Percentiles rank a stretch among this genome's conserved stretches.
Conservation (phyloP, 306 rosid species). For the Rubus parviflorus region DNA sequence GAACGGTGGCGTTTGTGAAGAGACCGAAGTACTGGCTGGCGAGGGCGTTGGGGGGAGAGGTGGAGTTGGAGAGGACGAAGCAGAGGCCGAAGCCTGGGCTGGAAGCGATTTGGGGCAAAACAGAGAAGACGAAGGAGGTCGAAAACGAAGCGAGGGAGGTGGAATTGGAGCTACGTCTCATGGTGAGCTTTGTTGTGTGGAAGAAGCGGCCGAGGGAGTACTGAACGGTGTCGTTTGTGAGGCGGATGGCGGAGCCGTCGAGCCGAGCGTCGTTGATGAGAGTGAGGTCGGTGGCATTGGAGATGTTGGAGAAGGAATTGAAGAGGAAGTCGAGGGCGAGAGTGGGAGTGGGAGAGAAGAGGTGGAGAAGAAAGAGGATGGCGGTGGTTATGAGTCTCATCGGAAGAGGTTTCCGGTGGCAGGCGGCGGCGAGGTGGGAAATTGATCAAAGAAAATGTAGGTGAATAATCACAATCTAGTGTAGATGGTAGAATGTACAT, state of each 20-base stretch:
- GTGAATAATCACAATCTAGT: background rate
- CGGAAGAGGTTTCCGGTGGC: conserved; percentile 1
- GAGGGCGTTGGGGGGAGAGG: conserved; percentile 68
- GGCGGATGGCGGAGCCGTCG: conserved; percentile 57
- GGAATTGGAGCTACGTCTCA: conserved; percentile 33
- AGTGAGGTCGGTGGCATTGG: conserved; percentile 48
- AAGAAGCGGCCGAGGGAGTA: conserved; percentile 65
- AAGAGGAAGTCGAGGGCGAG: conserved; percentile 51
- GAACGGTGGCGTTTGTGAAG: conserved; percentile 54
- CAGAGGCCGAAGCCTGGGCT: conserved; percentile 88
- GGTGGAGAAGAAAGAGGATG: conserved; percentile 18
- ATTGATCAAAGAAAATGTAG: background rate
- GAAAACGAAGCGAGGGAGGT: conserved; percentile 58
- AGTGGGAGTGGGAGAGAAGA: conserved; percentile 21
- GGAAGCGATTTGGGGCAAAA: conserved; percentile 50
- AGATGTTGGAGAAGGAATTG: conserved; percentile 56
- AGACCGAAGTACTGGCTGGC: conserved; percentile 87
- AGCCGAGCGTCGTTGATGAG: conserved; percentile 62
- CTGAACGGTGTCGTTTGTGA: conserved; percentile 69
- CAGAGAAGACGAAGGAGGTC: conserved; percentile 80
- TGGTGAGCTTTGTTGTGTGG: conserved; percentile 38
- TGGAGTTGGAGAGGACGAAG: conserved; percentile 63
- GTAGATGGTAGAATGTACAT: background rate
- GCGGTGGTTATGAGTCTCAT: conserved; percentile 20
- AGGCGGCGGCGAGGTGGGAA: conserved; percentile 6